Base-by-base conservation (phyloP, 1,139 yeast species). In the Magnusiomyces tetraspermus region DNA sequence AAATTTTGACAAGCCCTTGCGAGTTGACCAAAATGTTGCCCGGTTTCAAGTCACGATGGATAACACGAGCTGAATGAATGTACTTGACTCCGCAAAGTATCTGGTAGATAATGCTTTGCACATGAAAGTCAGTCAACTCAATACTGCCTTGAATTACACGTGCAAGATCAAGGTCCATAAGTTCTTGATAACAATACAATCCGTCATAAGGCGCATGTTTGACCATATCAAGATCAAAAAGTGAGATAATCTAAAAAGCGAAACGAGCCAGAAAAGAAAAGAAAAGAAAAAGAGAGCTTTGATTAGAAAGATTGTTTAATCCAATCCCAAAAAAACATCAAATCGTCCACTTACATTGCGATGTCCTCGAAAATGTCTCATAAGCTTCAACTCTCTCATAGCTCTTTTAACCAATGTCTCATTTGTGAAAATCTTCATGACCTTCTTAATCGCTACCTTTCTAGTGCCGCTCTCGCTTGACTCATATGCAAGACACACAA, bases 1-100 rank as follows among this genome's bases (percentile, higher is more conserved):
- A 85, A 15, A 87, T 85, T 65, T 87, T 87, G 47, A 87, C 67
- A 13, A 70, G 72, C 0, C 96, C 96, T 52, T 79, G 79, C 1
- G 78, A 66, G 5, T 86, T 80, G n/a, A 87, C 85, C 51, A 87
- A 71, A 19, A 87, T 80, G 64, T 87, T 87, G 0, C 94, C 90
- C 0, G 96, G 96, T 64, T 87, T 87, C 58, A 87, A 74, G 64
- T 87, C 96, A 50, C 96, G 73, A 65, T 87, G 96, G 48, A 87
- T 82, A 2, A 87, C 92, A 58, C 63, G 61, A 1, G 94, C 95
- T 11, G 92, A 80, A 65, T 87, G 96, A 53, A 87, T 83, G 63
- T 85, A 87, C 64, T 84, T 83, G 49, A 87, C 67, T 0, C 94
- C 96, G 66, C 92, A 83, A 30, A 85, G 68, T 2, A 87, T 77